Conservation (phyloP, 2,329 filamentous ascomycete species). For the Aureobasidium sp. region DNA sequence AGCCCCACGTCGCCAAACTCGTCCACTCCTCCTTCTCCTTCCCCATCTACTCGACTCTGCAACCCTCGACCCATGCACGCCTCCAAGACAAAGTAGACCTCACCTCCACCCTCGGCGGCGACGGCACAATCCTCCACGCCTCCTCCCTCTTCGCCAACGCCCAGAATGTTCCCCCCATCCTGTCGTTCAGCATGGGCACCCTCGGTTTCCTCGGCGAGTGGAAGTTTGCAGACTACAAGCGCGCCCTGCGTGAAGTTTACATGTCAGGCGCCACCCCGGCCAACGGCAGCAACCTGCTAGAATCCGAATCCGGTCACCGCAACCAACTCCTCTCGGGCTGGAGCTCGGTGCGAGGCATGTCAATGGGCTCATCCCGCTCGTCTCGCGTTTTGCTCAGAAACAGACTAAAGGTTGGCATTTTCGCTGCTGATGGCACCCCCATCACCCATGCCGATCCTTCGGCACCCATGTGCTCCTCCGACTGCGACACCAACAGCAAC, state of each 20-base stretch:
- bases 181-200: constrained; percentile 96
- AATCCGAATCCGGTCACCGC: background rate
- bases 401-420: constrained; percentile 78
- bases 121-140: constrained; percentile 82
- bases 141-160: constrained; percentile 80
- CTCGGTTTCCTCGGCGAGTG: constrained; percentile 93
- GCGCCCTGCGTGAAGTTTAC: constrained; percentile 86
- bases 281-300: constrained; percentile 31
- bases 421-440: constrained; percentile 57
- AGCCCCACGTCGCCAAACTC: constrained; percentile 64
- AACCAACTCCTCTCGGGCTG: constrained; percentile 47
- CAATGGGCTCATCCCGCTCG: constrained; percentile 65
- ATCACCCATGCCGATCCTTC: constrained; percentile 26
- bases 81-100: constrained; percentile 72
- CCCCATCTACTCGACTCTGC: constrained; percentile 55
- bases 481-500: constrained; percentile 32
- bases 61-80: constrained; percentile 28
- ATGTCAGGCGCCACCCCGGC: constrained; percentile 61
- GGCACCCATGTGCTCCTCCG: background rate
- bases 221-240: constrained; percentile 89
- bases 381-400: constrained; percentile 82
- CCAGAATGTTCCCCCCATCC: constrained; percentile 74
- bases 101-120: constrained; percentile 83
- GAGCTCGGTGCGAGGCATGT: constrained; percentile 70
- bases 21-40: constrained; percentile 66